Evolutionary conservation across 805 yeast genomes (phyloP).

Genomic region (Starmera pachycereana): DNA sequence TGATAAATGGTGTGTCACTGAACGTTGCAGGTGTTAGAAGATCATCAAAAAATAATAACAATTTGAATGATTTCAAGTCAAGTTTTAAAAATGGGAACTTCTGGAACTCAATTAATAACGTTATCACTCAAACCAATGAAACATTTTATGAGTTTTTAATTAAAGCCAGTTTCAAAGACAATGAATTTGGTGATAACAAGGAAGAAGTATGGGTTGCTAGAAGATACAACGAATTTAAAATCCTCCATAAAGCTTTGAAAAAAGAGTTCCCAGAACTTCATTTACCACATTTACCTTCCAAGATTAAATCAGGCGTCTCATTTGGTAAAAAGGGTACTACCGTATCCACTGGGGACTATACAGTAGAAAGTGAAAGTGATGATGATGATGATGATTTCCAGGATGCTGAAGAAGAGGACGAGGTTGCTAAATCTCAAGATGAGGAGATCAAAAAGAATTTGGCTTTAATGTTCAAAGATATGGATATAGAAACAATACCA

Average conservation of each 20-base stretch:
- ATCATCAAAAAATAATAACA: constrained; percentile 19
- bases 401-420: constrained; percentile 7
- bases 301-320: constrained; percentile 30
- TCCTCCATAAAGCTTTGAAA: constrained; percentile 41
- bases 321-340: constrained; percentile 3
- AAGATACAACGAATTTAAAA: constrained; percentile 58
- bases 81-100: background rate
- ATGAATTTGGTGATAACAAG: constrained; percentile 7
- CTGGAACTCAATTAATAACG: constrained; percentile 4
- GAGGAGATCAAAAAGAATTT: constrained; percentile 11
- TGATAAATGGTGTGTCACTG: constrained; percentile 46
- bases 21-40: constrained; percentile 60
- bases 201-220: constrained; percentile 31
- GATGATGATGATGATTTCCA: constrained; percentile 13
- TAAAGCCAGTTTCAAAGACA: constrained; percentile 11
- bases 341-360: background rate
- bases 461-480: constrained; percentile 10
- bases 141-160: constrained; percentile 15
- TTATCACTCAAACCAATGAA: constrained; percentile 9
- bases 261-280: constrained; percentile 59
- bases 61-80: constrained; percentile 17
- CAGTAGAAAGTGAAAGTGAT: constrained; percentile 12
- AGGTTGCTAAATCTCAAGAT: constrained; percentile 11
- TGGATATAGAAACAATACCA: constrained; percentile 5
- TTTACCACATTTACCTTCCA: constrained; percentile 48